A percentile compares a stretch with the other conserved stretches of the same genome.
Evolutionary conservation across 1,139 yeast genomes (phyloP).

Genomic region (Hemisphaericaspora subhashii): DNA sequence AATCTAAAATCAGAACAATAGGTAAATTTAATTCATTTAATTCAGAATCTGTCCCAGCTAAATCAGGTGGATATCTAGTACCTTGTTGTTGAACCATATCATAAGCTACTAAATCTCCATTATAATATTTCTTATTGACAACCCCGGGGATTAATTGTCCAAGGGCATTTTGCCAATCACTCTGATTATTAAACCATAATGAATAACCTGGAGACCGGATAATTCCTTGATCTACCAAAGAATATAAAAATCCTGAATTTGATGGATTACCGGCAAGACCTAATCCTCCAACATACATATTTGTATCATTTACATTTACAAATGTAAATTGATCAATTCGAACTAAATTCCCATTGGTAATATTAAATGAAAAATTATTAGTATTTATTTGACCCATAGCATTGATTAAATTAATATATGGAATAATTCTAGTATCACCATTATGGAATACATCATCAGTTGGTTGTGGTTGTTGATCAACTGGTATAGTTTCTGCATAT

Average conservation of each 20-base stretch:
- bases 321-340: slow-evolving; percentile 27
- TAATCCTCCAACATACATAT: slow-evolving; percentile 30
- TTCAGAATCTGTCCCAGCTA: slow-evolving; percentile 22
- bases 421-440: slow-evolving; percentile 22
- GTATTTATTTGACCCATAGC: slow-evolving; percentile 30
- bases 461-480: slow-evolving; percentile 11
- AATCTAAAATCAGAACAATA: slow-evolving; percentile 54
- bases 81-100: slow-evolving; percentile 46
- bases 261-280: slow-evolving; percentile 52
- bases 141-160: slow-evolving; percentile 61
- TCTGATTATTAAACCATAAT: slow-evolving; percentile 39
- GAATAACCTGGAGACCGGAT: slow-evolving; percentile 57
- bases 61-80: slow-evolving; percentile 24
- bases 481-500: slow-evolving; percentile 16
- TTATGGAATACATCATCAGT: slow-evolving; percentile 17
- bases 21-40: slow-evolving; percentile 40
- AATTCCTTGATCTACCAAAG: slow-evolving; percentile 28
- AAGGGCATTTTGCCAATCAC: slow-evolving; percentile 15
- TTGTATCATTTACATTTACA: slow-evolving; percentile 25
- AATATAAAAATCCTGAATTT: slow-evolving; percentile 43
- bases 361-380: slow-evolving; percentile 22
- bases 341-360: slow-evolving; percentile 15
- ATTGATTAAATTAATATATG: slow-evolving; percentile 27
- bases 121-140: slow-evolving; percentile 46
- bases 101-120: slow-evolving; percentile 49